A percentile compares a stretch with the other conserved stretches of the same genome.
Evolutionary conservation across 1,284 basidiomycete species (phyloP).

Genomic region (Melampsora americana): DNA sequence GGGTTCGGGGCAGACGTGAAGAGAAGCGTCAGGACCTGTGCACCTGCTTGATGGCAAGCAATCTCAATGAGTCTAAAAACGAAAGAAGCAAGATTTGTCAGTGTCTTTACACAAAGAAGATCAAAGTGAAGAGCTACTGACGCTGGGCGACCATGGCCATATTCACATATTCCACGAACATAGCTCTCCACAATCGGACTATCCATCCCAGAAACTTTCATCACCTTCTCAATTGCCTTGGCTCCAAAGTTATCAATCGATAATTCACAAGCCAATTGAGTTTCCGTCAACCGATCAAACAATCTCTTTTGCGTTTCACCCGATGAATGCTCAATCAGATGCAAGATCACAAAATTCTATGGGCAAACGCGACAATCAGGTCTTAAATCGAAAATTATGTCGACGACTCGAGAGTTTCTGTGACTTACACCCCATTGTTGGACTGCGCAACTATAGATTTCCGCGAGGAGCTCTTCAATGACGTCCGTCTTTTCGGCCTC

Average conservation of each 20-base stretch:
- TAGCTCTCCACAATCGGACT: conserved; percentile 43
- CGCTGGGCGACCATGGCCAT: conserved; percentile 43
- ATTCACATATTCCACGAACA: conserved; percentile 44
- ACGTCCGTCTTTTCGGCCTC: conserved; percentile 42
- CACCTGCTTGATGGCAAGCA: conserved; percentile 44
- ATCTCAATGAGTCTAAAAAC: conserved; percentile 45
- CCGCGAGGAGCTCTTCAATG: conserved; percentile 39
- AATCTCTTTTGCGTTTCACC: conserved; percentile 41
- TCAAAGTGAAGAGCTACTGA: conserved; percentile 11
- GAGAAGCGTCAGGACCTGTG: conserved; percentile 42
- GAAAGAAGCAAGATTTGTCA: background rate
- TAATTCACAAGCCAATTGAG: conserved; percentile 44
- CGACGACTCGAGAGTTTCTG: too few relatives aligned
- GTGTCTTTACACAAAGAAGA: background rate
- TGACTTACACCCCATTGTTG: conserved; percentile 45
- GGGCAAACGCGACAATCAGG: background rate
- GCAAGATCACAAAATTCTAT: conserved; percentile 44
- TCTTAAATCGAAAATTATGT: too few relatives aligned
- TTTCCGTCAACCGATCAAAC: conserved; percentile 43
- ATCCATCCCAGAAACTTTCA: conserved; percentile 45
- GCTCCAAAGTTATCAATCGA: conserved; percentile 45
- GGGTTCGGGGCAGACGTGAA: conserved; percentile 43
- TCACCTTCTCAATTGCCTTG: conserved; percentile 44
- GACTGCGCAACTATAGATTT: conserved; percentile 43
- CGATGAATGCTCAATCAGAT: conserved; percentile 43